Base-by-base conservation (phyloP, 2,329 filamentous ascomycete genomes). In the Colletotrichum sp. region DNA sequence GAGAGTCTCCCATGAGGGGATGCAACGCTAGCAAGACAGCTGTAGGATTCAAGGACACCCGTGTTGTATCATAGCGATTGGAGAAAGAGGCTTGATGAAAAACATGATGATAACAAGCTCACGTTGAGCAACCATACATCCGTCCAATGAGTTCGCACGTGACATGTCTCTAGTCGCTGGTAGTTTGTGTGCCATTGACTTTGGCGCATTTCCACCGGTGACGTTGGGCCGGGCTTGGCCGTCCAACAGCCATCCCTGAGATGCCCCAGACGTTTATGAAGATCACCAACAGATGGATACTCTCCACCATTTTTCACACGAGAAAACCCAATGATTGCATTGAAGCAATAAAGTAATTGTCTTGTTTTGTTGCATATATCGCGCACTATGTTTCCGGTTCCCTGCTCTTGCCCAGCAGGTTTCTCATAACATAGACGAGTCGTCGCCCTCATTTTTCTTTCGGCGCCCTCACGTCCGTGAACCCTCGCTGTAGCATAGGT, bases 51-150 rank as follows among this genome's bases (percentile, higher is more conserved):
- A 61, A 75, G 65, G 67, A 75, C 71, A 75, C 55, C 67, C 57
- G 64, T 77, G 72, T 77, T 77, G 75, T 77, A 77, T 77, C 75
- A 77, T 77, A 77, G 75, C 61, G 71, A 71, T 74, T 70, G 75
- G 75, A 75, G 75, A 75, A 55, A 72, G 55, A 70, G 72, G 75
- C 59, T 77, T 77, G 70, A 77, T 75, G 71, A 77, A 39, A 63
- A 75, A 70, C 22, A 75, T 75, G 71, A 77, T 25, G 44, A 62
- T 36, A 75, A 75, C 39, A 65, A 63, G 75, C 66, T 75, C 75
- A 44, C 19, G 5, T 77, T 66, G 75, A 75, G 75, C 71, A 22
- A 73, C 69, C 70, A 73, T 13, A 22, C 3, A 13, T 5, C 39
- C 9, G 11, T 25, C 25, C 13, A 2, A 9, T 13, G 4, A 11